Base-by-base conservation (phyloP, 352 stramenopile species). In the Globisporangium solare region DNA sequence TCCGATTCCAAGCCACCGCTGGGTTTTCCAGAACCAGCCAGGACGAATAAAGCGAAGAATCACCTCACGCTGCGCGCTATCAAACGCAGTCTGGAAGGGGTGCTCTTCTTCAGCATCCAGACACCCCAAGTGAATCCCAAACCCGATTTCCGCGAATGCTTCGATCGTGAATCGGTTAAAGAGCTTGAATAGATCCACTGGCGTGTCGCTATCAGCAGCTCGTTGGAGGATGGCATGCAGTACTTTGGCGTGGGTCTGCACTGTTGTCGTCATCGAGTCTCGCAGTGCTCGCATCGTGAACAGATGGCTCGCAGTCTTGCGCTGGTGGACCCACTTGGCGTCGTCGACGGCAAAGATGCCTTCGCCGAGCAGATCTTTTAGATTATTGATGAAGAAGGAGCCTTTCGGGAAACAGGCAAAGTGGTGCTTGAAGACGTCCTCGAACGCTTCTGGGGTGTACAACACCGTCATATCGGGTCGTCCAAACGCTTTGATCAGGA, bases 331-430 rank as follows among this genome's bases (percentile, higher is more conserved):
- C 78, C 71, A 88, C 58, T 73, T 71, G 42, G 63, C 56, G 21
- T 67, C 50, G 41, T 84, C 71, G 1, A 79, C 71, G 17, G 70
- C 74, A 37, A 87, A 83, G 42, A 84, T 84, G n/a, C 70, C 74
- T 45, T 87, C 64, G 50, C 74, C 67, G 7, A 83, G 54, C 13
- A 85, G 21, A 46, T 83, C 72, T 7, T 48, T 47, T 14, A 88
- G 35, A 51, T 66, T 70, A 46, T 64, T 63, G 8, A 42, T 47
- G 41, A 70, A 68, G 51, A 66, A 64, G 2, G 62, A 40, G 39
- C 65, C 82, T 64, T 94, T 94, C 2, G 68, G 60, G 56, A 92
- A 94, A 51, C 70, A 81, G 35, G 80, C 70, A 50, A 92, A 95
- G 18, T 92, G 67, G 20, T 64, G 83, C 53, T 83, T 80, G 53